Evolutionary conservation across 441 rosid species (phyloP).

Genomic region (Raphanus hybrid): DNA sequence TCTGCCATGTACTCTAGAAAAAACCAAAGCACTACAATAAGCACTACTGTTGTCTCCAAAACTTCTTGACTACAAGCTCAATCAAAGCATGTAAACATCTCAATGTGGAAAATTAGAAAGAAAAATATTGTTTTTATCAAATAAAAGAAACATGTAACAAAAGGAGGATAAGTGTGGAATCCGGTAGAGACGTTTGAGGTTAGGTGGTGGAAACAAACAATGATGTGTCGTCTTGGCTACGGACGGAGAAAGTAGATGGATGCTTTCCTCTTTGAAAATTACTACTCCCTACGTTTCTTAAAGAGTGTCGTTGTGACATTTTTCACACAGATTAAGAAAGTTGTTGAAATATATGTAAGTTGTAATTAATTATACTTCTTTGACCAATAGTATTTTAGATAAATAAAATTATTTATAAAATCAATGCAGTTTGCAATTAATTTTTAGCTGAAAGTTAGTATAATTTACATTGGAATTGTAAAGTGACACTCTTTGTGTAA

Average conservation of each 20-base stretch:
- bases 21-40: background rate
- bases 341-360: no score
- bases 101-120: background rate
- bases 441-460: no score
- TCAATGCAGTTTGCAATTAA: no score
- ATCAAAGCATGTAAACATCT: conserved; percentile 1
- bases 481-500: no score
- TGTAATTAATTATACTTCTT: no score
- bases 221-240: conserved; percentile 26
- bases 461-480: no score
- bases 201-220: conserved; percentile 27
- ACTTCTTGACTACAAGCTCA: background rate
- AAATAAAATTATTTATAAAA: no score
- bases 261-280: background rate
- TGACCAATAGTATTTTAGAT: no score
- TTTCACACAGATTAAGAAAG: no score
- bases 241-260: conserved; percentile 9
- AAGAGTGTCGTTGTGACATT: no score
- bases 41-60: background rate
- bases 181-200: conserved; percentile 18
- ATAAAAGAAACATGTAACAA: background rate
- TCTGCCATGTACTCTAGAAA: conserved; percentile 26
- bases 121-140: background rate
- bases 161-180: background rate
- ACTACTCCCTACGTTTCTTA: background rate